Evolutionary conservation across 768 basidiomycete genomes (phyloP).

Genomic region (Termitomyces sp.): DNA sequence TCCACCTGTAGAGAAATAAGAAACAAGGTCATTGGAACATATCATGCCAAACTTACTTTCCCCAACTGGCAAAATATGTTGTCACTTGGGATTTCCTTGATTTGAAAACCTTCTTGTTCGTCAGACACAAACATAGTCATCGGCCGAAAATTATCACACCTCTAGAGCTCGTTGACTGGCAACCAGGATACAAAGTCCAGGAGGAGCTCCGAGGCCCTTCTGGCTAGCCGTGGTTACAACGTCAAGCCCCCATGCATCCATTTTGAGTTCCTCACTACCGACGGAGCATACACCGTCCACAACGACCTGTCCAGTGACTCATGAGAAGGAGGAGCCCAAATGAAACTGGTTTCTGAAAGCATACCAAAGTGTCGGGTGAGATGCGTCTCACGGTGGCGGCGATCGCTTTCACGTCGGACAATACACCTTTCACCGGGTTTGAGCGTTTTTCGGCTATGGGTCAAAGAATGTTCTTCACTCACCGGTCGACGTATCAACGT

Average conservation of each 20-base stretch:
- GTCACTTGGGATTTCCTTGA: slow-evolving; percentile 51
- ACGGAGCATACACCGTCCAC: slow-evolving; percentile 89
- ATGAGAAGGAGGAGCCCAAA: slow-evolving; percentile 1
- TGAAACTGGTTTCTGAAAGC: neutral
- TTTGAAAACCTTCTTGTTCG: slow-evolving; percentile 41
- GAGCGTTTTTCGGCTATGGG: neutral
- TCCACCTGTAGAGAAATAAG: slow-evolving; percentile 44
- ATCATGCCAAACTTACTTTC: slow-evolving; percentile 38
- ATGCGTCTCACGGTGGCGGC: slow-evolving; percentile 59
- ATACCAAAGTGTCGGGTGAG: slow-evolving; percentile 74
- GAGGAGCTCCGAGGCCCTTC: slow-evolving; percentile 84
- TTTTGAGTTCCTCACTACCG: slow-evolving; percentile 84
- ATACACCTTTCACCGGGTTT: slow-evolving; percentile 42
- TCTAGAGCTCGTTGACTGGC: slow-evolving; percentile 69
- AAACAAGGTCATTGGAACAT: slow-evolving; percentile 4
- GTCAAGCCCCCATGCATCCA: slow-evolving; percentile 87
- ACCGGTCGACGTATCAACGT: slow-evolving; percentile 85
- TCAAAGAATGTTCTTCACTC: slow-evolving; percentile 7
- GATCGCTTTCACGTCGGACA: slow-evolving; percentile 70
- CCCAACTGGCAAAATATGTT: slow-evolving; percentile 83
- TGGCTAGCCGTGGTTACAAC: slow-evolving; percentile 76
- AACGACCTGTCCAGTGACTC: slow-evolving; percentile 39
- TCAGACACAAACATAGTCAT: neutral
- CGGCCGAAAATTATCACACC: slow-evolving; percentile 17
- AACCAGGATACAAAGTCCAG: slow-evolving; percentile 77